Conservation (phyloP, 352 stramenopile genomes). For the Blastocystis sp. region DNA sequence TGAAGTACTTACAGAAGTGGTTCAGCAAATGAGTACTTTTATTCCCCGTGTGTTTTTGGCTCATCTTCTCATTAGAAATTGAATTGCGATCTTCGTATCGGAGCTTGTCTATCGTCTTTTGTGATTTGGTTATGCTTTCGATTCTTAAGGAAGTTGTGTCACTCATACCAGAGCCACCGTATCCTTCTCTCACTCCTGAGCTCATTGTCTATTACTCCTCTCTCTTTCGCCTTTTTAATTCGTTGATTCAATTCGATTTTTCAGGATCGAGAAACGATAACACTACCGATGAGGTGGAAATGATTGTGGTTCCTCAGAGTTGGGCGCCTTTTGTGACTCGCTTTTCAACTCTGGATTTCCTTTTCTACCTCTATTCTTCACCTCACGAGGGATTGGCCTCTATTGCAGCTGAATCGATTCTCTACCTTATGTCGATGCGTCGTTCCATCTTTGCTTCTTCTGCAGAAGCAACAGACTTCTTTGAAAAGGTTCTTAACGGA, state of each 20-base stretch:
- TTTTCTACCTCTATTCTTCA: not conserved
- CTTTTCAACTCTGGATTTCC: not conserved
- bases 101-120: not conserved
- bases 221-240: not conserved
- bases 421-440: not conserved
- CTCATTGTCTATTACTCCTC: not conserved
- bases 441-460: conserved; percentile 6
- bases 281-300: not conserved
- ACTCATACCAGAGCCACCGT: not conserved
- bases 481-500: not conserved
- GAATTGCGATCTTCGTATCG: not conserved
- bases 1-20: conserved; percentile 2
- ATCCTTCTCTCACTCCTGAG: not conserved
- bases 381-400: not conserved
- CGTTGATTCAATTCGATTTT: conserved; percentile 1
- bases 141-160: not conserved
- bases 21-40: conserved; percentile 10
- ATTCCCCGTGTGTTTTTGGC: not conserved
- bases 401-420: not conserved
- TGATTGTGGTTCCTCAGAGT: not conserved
- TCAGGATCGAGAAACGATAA: not conserved
- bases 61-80: not conserved
- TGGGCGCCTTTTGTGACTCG: not conserved
- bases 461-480: not conserved
- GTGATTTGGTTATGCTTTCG: not conserved